phyloP scores from a whole-genome alignment of 2,329 filamentous ascomycete genomes.

The Pestalotiopsis sp. region DNA sequence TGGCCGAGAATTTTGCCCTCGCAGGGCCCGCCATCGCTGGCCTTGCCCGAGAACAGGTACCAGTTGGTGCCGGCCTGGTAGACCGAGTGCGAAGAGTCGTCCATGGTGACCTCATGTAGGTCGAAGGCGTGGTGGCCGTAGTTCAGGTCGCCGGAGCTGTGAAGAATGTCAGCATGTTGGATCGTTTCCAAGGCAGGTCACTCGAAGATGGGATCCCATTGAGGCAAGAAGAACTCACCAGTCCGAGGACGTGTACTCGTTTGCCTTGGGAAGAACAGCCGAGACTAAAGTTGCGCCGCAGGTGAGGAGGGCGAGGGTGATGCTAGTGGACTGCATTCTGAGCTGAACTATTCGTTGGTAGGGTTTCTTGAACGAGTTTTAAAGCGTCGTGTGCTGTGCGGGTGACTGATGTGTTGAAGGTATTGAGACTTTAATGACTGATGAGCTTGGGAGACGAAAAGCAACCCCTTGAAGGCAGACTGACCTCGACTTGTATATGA shows the following conservation, averaged over 20 bases:
- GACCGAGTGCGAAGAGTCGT: constrained; percentile 1
- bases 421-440: no score
- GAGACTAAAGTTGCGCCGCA: not conserved
- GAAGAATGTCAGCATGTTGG: not conserved
- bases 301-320: not conserved
- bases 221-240: not conserved
- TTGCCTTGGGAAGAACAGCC: constrained; percentile 1
- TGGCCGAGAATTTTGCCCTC: not conserved
- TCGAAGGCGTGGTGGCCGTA: not conserved
- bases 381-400: no score
- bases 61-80: not conserved
- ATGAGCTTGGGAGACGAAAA: no score
- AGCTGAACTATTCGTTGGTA: no score
- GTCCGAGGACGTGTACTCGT: not conserved
- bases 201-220: not conserved
- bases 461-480: no score
- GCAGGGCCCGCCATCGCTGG: not conserved
- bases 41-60: not conserved
- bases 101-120: constrained; percentile 1
- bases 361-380: no score
- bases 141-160: not conserved
- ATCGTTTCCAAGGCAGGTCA: no score
- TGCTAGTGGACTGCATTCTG: not conserved
- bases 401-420: no score
- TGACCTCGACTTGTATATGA: no score